Evolutionary conservation across 129 eudicot genomes (phyloP), one percentile per base, ranked within the genome.

Genomic region (Arctium minus): DNA sequence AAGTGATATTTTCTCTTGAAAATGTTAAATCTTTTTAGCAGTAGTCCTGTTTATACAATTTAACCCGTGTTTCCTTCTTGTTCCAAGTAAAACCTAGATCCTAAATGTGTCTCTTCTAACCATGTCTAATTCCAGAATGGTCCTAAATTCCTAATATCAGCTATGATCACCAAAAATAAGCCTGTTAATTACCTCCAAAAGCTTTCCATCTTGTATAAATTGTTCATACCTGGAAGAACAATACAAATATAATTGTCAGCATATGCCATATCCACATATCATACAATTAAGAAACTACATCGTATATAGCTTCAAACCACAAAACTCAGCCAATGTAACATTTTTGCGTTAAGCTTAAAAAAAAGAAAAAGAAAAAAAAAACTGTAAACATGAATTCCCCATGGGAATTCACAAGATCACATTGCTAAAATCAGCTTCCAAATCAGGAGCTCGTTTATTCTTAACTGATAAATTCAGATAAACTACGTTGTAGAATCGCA

Each of bases 191-290:
- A 96, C 99, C 99, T 96, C 99, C 89, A 96, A 88, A 70, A 96
- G 90, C 88, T 92, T 91, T 65, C 97, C 98, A 42, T 91, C 94
- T 79, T 91, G 92, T 70, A 93, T 79, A 86, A 91, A 90, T 40
- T 91, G 95, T 82, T 96, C 96, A 79, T 88, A 93, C 88, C 99
- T 96, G 88, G 88, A 82, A 89, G 42, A 79, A 60, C 73, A 74
- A 68, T 60, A 18, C 82, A 40, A 38, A 70, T 8, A 46, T 18
- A 74, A 35, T 36, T 42, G 67, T 67, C 75, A 83, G 85, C 71
- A 78, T 71, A 64, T 30, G 53, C 46, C 72, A 9, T 10, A 69
- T 67, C 18, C 31, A 68, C 7, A 69, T 31, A 76, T 48, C 46
- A 60, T 44, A 78, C 27, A 4, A 31, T 22, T 3, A 50, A 67